A percentile compares a stretch with the other conserved stretches of the same genome.
These are phyloP conservation scores for Amphicarpaea edgeworthii DNA, from an alignment of 306 rosid species.

Conservation along the genomic window DNA sequence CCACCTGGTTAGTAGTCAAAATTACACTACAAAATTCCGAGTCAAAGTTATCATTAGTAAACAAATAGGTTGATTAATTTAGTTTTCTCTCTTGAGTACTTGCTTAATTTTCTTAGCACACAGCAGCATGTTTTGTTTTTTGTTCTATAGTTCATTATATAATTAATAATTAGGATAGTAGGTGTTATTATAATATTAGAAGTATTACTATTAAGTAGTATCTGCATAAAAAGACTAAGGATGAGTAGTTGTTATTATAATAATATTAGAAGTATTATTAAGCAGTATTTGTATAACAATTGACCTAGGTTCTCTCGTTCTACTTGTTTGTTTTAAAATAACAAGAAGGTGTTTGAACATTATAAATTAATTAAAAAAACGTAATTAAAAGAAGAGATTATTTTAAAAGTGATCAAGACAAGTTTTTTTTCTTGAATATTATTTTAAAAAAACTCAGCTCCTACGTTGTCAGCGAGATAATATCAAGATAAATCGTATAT, in stretches of 20 bases:
- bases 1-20: neutral
- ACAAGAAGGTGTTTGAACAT: neutral
- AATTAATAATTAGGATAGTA: neutral
- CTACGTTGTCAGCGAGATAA: no score
- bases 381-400: no score
- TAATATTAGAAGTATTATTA: no score
- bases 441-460: no score
- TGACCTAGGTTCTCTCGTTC: neutral
- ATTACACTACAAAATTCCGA: neutral
- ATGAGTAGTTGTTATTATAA: neutral
- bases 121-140: neutral
- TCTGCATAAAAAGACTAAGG: neutral
- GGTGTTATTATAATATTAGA: neutral
- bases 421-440: no score
- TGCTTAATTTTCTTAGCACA: neutral
- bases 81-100: neutral
- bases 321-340: neutral
- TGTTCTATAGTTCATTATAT: neutral
- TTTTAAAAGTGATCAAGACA: no score
- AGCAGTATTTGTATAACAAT: neutral
- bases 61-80: neutral
- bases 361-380: no score
- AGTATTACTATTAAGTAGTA: neutral
- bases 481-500: no score
- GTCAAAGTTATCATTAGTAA: conserved; percentile 5